Evolutionary conservation across 192 early-diverging fungal genomes (phyloP), one percentile per base, ranked within the genome.

Genomic region (Dispira parvispora): DNA sequence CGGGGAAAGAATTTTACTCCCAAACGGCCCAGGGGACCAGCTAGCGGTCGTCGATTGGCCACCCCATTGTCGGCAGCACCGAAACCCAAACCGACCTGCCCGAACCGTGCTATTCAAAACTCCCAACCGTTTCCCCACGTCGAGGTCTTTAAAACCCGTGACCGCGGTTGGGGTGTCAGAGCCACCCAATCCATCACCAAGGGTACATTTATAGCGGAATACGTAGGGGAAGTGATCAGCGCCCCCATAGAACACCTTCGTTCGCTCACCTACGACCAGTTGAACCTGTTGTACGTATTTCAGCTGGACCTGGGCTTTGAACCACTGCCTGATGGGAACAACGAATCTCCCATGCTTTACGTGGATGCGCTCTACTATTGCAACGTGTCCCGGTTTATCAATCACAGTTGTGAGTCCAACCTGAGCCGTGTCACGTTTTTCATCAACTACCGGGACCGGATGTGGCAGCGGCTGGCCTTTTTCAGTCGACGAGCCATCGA

Each of bases 401-500:
- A 56, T 56, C 54, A 56, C 54, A 56, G 54, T 20, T 56, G 54
- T 26, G 26, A 27, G 13, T 20, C 21, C 8, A 56, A 56, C 54
- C 3, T 56, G 4, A 56, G 8, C 54, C 16, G 16, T 14, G 54
- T 56, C 12, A 20, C 54, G 2, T 56, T 56, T 27, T 16, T 27
- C 21, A 27, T 16, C 27, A 27, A 56, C 3, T 56, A 56, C 54
- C 54, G 25, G 13, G 54, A 56, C 25, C 16, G 16, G 54, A 14
- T 27, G n/a, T 56, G 54, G 54, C 54, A 56, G 3, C 54, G 54
- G n/a, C 8, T 56, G 13, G 54, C 54, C 54, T 56, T 56, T 27
- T 56, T 56, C 25, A 26, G n/a, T 13, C 54, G 14, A 26, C 16
- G 54, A 27, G n/a, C n/a, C 12, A 56, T 56, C 25, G 2, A 23